These are phyloP conservation scores for Thielaviopsis musarum DNA, from an alignment of 2,329 filamentous ascomycete species.

Conservation along the genomic window DNA sequence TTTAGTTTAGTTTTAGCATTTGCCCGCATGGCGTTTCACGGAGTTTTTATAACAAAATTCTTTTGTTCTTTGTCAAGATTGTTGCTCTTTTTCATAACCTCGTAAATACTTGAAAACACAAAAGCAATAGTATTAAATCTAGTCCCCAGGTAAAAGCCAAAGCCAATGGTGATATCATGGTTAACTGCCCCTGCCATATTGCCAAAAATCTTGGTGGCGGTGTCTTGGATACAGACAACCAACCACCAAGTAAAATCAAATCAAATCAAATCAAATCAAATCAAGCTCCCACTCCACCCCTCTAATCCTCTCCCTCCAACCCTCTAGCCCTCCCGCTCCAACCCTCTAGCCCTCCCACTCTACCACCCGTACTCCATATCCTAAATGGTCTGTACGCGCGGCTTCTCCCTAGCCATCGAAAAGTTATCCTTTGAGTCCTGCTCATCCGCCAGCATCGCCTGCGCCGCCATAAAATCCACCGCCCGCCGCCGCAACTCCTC, in stretches of 20 bases:
- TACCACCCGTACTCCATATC: neutral
- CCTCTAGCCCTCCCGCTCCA: neutral
- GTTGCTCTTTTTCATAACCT: neutral
- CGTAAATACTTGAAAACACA: neutral
- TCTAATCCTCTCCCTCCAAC: no score
- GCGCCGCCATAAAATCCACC: conserved; percentile 21
- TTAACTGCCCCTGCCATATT: neutral
- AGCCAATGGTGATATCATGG: neutral
- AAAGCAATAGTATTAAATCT: neutral
- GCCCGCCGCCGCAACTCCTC: conserved; percentile 32
- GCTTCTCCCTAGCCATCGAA: conserved; percentile 1
- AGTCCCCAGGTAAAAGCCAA: neutral
- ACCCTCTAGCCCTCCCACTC: neutral
- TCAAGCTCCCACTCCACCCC: no score
- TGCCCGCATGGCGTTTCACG: neutral
- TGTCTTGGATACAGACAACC: neutral
- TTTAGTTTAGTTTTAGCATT: neutral
- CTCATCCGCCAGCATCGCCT: neutral
- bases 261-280: neutral
- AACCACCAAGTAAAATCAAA: neutral
- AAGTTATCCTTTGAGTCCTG: neutral
- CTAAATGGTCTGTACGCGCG: conserved; percentile 8
- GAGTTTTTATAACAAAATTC: neutral
- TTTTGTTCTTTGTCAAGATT: neutral
- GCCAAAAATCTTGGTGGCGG: neutral